phyloP scores from a whole-genome alignment of 2,329 filamentous ascomycete species.

The Didymella pinodella region DNA sequence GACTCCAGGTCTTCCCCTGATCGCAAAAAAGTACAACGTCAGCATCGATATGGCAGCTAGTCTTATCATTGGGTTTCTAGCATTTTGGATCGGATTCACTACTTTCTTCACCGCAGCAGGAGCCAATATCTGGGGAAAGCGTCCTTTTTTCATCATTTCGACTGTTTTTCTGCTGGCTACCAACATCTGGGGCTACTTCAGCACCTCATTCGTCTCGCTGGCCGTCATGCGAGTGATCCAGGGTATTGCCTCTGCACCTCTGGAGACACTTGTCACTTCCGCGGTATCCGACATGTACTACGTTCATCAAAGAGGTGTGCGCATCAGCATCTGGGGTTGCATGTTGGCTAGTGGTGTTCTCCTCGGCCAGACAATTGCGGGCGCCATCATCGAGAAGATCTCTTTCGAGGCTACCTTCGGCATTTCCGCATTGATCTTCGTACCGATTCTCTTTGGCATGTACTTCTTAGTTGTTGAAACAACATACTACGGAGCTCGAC shows the following conservation, averaged over 20 bases:
- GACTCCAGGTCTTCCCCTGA: conserved; percentile 49
- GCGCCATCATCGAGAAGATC: conserved; percentile 51
- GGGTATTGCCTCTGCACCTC: conserved; percentile 85
- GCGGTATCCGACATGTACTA: conserved; percentile 91
- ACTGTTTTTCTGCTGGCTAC: conserved; percentile 47
- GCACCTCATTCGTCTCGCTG: conserved; percentile 50
- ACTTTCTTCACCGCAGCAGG: conserved; percentile 55
- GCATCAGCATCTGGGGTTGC: conserved; percentile 76
- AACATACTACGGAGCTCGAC: conserved; percentile 44
- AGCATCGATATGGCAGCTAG: conserved; percentile 51
- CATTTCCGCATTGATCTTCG: conserved; percentile 55
- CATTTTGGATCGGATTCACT: conserved; percentile 51
- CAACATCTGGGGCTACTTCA: conserved; percentile 53
- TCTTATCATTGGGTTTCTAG: conserved; percentile 50
- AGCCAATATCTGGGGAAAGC: conserved; percentile 51
- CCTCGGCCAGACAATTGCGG: conserved; percentile 56
- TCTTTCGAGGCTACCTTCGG: conserved; percentile 55
- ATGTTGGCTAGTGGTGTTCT: conserved; percentile 49
- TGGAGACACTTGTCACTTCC: conserved; percentile 88
- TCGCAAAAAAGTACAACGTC: conserved; percentile 49
- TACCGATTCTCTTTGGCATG: conserved; percentile 52
- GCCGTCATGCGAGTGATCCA: conserved; percentile 74
- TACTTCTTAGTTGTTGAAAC: conserved; percentile 59
- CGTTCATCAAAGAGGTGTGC: conserved; percentile 82
- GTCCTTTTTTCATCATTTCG: conserved; percentile 51